phyloP scores from a whole-genome alignment of 2,329 filamentous ascomycete species.

The Penicillium digitatum region DNA sequence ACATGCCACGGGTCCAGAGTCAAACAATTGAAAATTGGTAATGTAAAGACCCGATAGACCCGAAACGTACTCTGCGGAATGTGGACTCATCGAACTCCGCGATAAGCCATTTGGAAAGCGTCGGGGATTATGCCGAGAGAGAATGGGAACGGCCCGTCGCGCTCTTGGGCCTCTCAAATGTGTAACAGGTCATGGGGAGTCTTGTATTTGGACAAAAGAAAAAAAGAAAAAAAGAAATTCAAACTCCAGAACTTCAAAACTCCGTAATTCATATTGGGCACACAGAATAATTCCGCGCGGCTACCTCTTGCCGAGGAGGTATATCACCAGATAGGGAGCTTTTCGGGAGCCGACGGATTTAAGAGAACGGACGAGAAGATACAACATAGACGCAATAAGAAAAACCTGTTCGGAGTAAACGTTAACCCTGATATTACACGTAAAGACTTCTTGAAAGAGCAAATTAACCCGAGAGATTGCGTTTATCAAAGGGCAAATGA shows the following conservation, averaged over 20 bases:
- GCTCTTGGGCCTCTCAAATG: neutral
- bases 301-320: neutral
- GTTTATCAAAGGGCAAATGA: neutral
- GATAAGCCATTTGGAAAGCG: neutral
- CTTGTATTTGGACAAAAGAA: neutral
- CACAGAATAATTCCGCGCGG: neutral
- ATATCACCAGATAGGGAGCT: neutral
- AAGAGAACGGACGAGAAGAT: neutral
- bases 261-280: neutral
- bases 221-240: too few relatives aligned
- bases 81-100: neutral
- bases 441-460: neutral
- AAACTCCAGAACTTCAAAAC: too few relatives aligned
- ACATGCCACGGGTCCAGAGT: neutral
- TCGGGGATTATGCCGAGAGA: neutral
- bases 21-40: neutral
- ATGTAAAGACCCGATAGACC: neutral
- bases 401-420: too few relatives aligned
- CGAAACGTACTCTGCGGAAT: neutral
- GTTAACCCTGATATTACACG: neutral
- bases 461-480: neutral
- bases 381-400: too few relatives aligned
- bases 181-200: neutral
- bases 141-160: conserved; percentile 5
- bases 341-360: neutral